These are phyloP conservation scores for Lipomyces starkeyi DNA, from an alignment of 805 yeast species.

Conservation along the genomic window DNA sequence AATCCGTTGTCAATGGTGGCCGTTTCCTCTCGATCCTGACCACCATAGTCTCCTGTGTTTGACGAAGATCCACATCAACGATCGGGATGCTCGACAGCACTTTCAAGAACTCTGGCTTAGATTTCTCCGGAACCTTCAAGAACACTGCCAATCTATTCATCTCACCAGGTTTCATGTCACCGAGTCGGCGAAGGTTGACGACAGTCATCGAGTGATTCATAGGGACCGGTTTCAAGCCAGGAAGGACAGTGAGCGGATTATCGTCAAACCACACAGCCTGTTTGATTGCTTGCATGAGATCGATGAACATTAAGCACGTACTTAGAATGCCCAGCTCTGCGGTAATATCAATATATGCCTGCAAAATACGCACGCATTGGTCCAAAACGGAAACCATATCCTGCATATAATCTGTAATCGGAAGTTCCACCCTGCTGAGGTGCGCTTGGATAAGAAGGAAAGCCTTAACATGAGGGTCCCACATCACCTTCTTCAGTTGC, in stretches of 20 bases:
- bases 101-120: constrained; percentile 20
- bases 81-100: constrained; percentile 66
- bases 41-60: constrained; percentile 45
- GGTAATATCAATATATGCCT: constrained; percentile 88
- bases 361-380: constrained; percentile 90
- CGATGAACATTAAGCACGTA: constrained; percentile 66
- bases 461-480: constrained; percentile 88
- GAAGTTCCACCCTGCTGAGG: constrained; percentile 74
- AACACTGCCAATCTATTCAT: constrained; percentile 22
- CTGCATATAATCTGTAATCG: constrained; percentile 93
- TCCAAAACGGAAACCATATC: constrained; percentile 93
- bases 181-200: constrained; percentile 12
- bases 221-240: constrained; percentile 49
- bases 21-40: constrained; percentile 63
- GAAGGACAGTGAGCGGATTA: constrained; percentile 64
- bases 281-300: constrained; percentile 82
- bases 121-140: constrained; percentile 21
- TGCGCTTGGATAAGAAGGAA: constrained; percentile 74
- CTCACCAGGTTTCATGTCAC: constrained; percentile 22
- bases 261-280: constrained; percentile 89
- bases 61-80: constrained; percentile 48
- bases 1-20: constrained; percentile 53
- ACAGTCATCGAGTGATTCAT: constrained; percentile 12
- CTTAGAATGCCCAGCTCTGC: constrained; percentile 78
- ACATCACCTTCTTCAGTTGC: constrained; percentile 55